Conservation (phyloP, 768 basidiomycete genomes). For the Omphalotus guepiniiformis region DNA sequence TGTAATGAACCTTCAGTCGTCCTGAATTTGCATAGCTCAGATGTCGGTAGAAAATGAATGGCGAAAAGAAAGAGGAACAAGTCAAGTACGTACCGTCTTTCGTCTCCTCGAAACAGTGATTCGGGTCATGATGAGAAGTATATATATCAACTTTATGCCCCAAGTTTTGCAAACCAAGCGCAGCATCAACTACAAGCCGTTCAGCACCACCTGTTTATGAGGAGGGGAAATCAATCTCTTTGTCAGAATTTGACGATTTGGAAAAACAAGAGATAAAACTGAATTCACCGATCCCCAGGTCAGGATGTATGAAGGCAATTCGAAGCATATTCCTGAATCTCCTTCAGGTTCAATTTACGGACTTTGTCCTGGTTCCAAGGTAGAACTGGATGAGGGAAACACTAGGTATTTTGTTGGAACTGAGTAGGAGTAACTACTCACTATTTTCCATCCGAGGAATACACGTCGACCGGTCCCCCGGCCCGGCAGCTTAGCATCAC, state of each 20-base stretch:
- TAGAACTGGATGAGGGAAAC: too few relatives aligned
- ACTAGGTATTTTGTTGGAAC: too few relatives aligned
- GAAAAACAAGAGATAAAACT: conserved; percentile 9
- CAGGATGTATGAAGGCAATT: conserved; percentile 89
- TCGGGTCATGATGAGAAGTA: conserved; percentile 87
- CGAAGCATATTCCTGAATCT: too few relatives aligned
- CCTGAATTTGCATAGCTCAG: conserved; percentile 41
- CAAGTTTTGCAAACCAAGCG: conserved; percentile 76
- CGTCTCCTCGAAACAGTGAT: conserved; percentile 93
- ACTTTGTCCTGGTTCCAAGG: too few relatives aligned
- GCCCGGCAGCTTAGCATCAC: too few relatives aligned
- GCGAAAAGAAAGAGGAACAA: too few relatives aligned
- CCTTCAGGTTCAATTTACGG: too few relatives aligned
- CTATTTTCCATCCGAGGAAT: too few relatives aligned
- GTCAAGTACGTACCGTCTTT: conserved; percentile 74
- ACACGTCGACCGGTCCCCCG: too few relatives aligned
- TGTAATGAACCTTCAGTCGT: conserved; percentile 69
- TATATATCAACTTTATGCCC: conserved; percentile 88
- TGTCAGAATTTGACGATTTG: conserved; percentile 5
- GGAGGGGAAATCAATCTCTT: conserved; percentile 11
- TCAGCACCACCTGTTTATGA: conserved; percentile 93
- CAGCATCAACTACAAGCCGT: conserved; percentile 91
- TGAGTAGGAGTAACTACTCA: too few relatives aligned
- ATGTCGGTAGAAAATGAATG: not conserved
- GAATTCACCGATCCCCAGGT: conserved; percentile 82